phyloP scores from a whole-genome alignment of 2,329 filamentous ascomycete species.

The Trichoderma asperellum region DNA sequence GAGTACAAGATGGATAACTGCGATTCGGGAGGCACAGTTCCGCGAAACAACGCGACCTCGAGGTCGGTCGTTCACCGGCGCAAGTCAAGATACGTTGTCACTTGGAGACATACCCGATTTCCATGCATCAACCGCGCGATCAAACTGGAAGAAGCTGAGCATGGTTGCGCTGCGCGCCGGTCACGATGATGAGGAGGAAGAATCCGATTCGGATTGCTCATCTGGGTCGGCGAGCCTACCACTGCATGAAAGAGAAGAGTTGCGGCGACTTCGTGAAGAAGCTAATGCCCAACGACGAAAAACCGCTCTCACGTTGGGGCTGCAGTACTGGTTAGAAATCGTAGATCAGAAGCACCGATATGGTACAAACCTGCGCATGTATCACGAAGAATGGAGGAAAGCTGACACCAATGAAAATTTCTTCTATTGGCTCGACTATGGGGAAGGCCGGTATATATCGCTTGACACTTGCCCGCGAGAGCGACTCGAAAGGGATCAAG shows the following conservation, averaged over 20 bases:
- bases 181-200: conserved; percentile 61
- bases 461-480: conserved; percentile 73
- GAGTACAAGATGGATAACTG: conserved; percentile 72
- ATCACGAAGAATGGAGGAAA: conserved; percentile 84
- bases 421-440: conserved; percentile 91
- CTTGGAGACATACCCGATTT: conserved; percentile 31
- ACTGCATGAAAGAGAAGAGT: conserved; percentile 48
- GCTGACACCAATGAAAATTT: conserved; percentile 81
- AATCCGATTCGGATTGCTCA: conserved; percentile 46
- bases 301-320: conserved; percentile 76
- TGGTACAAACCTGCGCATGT: conserved; percentile 77
- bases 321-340: conserved; percentile 86
- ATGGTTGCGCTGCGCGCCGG: conserved; percentile 73
- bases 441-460: conserved; percentile 72
- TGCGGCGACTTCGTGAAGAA: conserved; percentile 49
- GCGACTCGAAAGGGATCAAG: conserved; percentile 74
- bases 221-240: conserved; percentile 38
- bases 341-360: conserved; percentile 86
- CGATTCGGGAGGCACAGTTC: conserved; percentile 61
- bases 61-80: conserved; percentile 37
- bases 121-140: conserved; percentile 52
- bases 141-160: conserved; percentile 76
- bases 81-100: conserved; percentile 21
- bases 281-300: conserved; percentile 62
- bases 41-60: conserved; percentile 54